A percentile compares a stretch with the other conserved stretches of the same genome.
phyloP scores from a whole-genome alignment of 129 eudicot species.

The Dittrichia graveolens region DNA sequence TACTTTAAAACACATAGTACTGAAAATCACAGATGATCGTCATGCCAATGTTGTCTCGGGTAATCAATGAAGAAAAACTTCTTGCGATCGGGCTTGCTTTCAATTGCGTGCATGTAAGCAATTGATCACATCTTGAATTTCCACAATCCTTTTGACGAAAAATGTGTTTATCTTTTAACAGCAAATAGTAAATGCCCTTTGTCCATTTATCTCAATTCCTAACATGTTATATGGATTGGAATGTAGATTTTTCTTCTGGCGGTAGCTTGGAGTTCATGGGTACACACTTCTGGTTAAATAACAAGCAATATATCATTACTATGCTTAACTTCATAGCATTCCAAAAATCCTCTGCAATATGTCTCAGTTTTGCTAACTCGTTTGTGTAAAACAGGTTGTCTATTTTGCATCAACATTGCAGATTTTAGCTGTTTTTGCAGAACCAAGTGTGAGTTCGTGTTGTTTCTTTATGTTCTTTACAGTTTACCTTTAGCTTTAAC shows the following conservation, averaged over 20 bases:
- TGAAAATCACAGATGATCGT: constrained; percentile 57
- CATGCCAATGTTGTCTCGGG: constrained; percentile 72
- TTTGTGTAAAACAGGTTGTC: constrained; percentile 57
- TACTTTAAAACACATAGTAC: constrained; percentile 25
- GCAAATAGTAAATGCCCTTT: neutral
- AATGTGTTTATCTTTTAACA: constrained; percentile 1
- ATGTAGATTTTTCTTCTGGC: constrained; percentile 70
- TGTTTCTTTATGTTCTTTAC: neutral
- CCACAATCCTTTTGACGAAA: neutral
- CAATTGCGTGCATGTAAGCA: constrained; percentile 54
- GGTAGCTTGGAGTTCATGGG: constrained; percentile 80
- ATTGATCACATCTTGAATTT: neutral
- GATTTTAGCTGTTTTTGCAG: constrained; percentile 51
- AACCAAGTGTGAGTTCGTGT: constrained; percentile 67
- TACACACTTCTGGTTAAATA: constrained; percentile 17
- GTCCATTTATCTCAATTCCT: constrained; percentile 28
- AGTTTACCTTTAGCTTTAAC: neutral
- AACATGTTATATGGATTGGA: constrained; percentile 18
- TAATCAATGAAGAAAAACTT: constrained; percentile 66
- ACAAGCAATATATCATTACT: neutral
- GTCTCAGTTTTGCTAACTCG: neutral
- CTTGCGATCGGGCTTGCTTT: constrained; percentile 72
- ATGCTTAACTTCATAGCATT: neutral
- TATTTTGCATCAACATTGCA: constrained; percentile 61
- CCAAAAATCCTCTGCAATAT: neutral